Evolutionary conservation across 129 eudicot genomes (phyloP).

Genomic region (Pulicaria dysenterica): DNA sequence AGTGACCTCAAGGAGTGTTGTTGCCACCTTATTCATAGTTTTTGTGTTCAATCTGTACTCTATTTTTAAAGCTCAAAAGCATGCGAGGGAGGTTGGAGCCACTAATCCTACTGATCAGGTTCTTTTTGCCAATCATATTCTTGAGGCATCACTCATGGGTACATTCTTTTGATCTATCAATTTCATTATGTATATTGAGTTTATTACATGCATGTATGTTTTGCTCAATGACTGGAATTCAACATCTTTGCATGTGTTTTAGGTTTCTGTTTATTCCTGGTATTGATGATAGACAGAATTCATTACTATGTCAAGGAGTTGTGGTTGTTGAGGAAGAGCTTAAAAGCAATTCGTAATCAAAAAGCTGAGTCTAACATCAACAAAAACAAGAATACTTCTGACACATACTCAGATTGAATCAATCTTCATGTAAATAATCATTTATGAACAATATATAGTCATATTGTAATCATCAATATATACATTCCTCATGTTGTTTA

Average conservation of each 20-base stretch:
- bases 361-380: conserved; percentile 1
- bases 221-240: background rate
- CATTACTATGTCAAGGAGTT: conserved; percentile 72
- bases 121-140: conserved; percentile 53
- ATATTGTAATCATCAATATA: no score
- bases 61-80: conserved; percentile 40
- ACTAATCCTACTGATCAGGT: conserved; percentile 65
- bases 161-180: conserved; percentile 4
- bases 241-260: background rate
- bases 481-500: no score
- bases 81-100: conserved; percentile 32
- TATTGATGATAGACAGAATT: conserved; percentile 61
- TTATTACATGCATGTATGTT: background rate
- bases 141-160: conserved; percentile 81
- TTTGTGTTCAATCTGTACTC: conserved; percentile 45
- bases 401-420: background rate
- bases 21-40: conserved; percentile 50
- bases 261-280: conserved; percentile 75
- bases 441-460: background rate
- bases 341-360: conserved; percentile 30
- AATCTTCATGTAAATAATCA: conserved; percentile 7
- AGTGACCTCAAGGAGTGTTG: conserved; percentile 55
- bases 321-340: conserved; percentile 46
- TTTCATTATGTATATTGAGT: background rate
- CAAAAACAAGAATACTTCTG: conserved; percentile 38